phyloP scores from a whole-genome alignment of 495 filamentous ascomycete genomes.

The Aspergillus heteromorphus region DNA sequence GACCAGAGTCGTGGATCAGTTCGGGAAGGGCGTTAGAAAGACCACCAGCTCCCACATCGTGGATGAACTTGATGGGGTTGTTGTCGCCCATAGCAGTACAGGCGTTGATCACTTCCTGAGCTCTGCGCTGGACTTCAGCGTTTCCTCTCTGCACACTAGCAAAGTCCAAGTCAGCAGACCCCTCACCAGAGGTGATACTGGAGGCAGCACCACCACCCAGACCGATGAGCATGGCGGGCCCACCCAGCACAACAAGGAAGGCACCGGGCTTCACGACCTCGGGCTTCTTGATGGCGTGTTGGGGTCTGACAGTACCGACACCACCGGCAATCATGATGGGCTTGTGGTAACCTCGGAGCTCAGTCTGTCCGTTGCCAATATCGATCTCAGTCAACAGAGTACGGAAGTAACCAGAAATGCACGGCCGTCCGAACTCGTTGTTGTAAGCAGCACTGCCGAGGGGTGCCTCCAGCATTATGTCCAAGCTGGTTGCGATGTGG shows the following conservation, averaged over 20 bases:
- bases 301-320: constrained; percentile 89
- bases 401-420: constrained; percentile 81
- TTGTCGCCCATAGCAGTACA: constrained; percentile 76
- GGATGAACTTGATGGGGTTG: constrained; percentile 92
- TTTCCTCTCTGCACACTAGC: constrained; percentile 91
- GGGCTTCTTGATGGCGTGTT: constrained; percentile 80
- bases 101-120: constrained; percentile 94
- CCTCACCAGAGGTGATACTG: constrained; percentile 82
- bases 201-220: constrained; percentile 93
- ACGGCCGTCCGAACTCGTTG: constrained; percentile 96
- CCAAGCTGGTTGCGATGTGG: constrained; percentile 86
- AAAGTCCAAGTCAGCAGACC: constrained; percentile 86
- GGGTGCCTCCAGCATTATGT: constrained; percentile 96
- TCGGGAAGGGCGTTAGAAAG: constrained; percentile 91
- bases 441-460: constrained; percentile 93
- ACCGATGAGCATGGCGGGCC: constrained; percentile 95
- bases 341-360: constrained; percentile 91
- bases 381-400: constrained; percentile 69
- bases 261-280: constrained; percentile 74
- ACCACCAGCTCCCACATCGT: constrained; percentile 94
- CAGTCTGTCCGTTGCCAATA: constrained; percentile 54
- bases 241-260: constrained; percentile 86
- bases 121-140: constrained; percentile 89
- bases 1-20: constrained; percentile 82
- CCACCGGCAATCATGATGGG: constrained; percentile 99